Evolutionary conservation across 164 flowering plant species (phyloP).

Genomic region (Saururus chinensis): DNA sequence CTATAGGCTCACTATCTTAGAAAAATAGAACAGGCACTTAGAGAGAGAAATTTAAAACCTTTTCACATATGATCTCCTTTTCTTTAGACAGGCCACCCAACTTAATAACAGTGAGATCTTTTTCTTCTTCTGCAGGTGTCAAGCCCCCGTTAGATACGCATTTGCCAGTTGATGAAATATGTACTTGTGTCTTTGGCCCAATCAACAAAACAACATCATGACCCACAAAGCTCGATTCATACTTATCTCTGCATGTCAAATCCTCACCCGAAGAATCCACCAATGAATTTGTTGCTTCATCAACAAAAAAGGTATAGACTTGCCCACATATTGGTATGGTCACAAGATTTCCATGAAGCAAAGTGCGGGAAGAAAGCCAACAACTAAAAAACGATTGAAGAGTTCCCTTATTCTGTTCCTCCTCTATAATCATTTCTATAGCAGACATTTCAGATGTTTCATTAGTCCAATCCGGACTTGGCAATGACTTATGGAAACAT

Average conservation of each 20-base stretch:
- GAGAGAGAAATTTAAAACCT: conserved; percentile 28
- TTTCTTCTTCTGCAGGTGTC: conserved; percentile 13
- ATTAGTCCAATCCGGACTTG: conserved; percentile 10
- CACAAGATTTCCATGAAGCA: conserved; percentile 69
- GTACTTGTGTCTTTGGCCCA: conserved; percentile 37
- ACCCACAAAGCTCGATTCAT: conserved; percentile 6
- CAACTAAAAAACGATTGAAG: conserved; percentile 36
- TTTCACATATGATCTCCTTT: conserved; percentile 55
- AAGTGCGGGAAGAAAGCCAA: conserved; percentile 45
- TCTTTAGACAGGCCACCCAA: conserved; percentile 88
- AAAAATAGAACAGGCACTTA: neutral
- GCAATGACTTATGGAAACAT: conserved; percentile 22
- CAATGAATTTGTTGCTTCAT: conserved; percentile 21
- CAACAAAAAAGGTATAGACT: conserved; percentile 38
- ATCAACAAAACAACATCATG: conserved; percentile 36
- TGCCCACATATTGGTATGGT: conserved; percentile 43
- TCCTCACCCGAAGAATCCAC: conserved; percentile 12
- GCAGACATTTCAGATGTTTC: conserved; percentile 22
- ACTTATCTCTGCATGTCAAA: conserved; percentile 5
- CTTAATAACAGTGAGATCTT: conserved; percentile 16
- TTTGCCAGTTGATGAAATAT: conserved; percentile 12
- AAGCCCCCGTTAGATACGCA: conserved; percentile 9
- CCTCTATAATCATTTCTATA: conserved; percentile 28
- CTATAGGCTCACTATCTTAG: neutral
- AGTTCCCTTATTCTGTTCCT: conserved; percentile 43